Evolutionary conservation across 805 yeast genomes (phyloP), one percentile per base, ranked within the genome.

Genomic region (Candida boidinii): DNA sequence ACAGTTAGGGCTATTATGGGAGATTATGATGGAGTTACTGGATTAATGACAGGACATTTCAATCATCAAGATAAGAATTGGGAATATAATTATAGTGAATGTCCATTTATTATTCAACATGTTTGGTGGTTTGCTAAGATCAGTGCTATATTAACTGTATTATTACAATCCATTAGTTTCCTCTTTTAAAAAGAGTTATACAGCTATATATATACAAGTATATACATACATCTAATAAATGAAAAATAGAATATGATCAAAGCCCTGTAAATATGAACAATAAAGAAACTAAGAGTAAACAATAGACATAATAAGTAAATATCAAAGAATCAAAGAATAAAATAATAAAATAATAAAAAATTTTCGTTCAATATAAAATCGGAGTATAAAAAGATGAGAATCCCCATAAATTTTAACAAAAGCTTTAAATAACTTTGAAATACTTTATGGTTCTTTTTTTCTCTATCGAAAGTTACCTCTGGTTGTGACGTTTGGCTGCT

Each of bases 1-100:
- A 90, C 94, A 0, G 96, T 92, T 16, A 65, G 88, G 36, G 76
- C 96, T 13, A 82, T 90, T 76, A 92, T 92, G 97, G 98, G 98
- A 13, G 96, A 92, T 49, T 92, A 66, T 47, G 82, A 79, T 37
- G 98, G 98, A 3, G 83, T 81, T 46, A 72, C 87, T 2, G 98
- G 97, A 0, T 58, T 92, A 10, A 58, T 92, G 42, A 79, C 87
- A 1, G 96, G 94, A 2, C 73, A 66, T 33, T 80, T 72, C 52
- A 64, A 74, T 46, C 42, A 57, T 11, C 39, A 37, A 1, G 40
- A 54, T 0, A 45, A 55, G 2, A 45, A 49, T 14, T 81, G 94
- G 90, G 68, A 68, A 13, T 88, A 83, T 62, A 59, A 68, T 18
- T 90, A 75, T 58, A 55, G 70, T 5, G 62, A 80, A 38, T 92